These are phyloP conservation scores for Sechiopsis laciniata DNA, from an alignment of 306 rosid species.

Conservation along the genomic window DNA sequence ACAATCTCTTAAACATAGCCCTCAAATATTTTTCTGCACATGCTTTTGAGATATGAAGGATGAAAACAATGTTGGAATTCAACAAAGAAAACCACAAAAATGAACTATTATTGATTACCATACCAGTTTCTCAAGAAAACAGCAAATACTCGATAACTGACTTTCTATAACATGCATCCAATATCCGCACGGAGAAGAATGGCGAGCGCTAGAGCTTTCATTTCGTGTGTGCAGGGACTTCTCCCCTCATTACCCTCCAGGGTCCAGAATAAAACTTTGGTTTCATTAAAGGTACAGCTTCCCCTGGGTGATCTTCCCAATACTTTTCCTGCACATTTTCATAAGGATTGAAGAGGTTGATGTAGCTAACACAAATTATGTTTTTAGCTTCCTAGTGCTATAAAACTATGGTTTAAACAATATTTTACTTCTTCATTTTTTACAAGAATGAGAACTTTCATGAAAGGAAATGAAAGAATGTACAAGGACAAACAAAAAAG, in stretches of 20 bases:
- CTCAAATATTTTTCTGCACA: not conserved
- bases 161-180: not conserved
- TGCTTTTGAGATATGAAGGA: not conserved
- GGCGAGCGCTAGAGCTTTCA: constrained; percentile 24
- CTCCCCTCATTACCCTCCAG: constrained; percentile 61
- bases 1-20: not conserved
- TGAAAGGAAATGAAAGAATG: not conserved
- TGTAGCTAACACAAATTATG: not conserved
- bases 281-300: constrained; percentile 64
- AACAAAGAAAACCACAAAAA: not conserved
- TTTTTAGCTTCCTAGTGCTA: not conserved
- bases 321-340: constrained; percentile 62
- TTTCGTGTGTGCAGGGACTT: constrained; percentile 29
- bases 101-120: not conserved
- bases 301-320: constrained; percentile 89
- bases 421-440: not conserved
- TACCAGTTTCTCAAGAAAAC: constrained; percentile 5
- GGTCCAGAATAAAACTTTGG: constrained; percentile 76
- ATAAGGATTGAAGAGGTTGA: not conserved
- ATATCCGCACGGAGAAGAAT: not conserved
- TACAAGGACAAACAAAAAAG: not conserved
- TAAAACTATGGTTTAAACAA: not conserved
- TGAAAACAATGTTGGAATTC: not conserved
- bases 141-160: not conserved
- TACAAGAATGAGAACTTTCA: not conserved